Evolutionary conservation across 2,329 filamentous ascomycete genomes (phyloP).

Genomic region (Alternaria solani): DNA sequence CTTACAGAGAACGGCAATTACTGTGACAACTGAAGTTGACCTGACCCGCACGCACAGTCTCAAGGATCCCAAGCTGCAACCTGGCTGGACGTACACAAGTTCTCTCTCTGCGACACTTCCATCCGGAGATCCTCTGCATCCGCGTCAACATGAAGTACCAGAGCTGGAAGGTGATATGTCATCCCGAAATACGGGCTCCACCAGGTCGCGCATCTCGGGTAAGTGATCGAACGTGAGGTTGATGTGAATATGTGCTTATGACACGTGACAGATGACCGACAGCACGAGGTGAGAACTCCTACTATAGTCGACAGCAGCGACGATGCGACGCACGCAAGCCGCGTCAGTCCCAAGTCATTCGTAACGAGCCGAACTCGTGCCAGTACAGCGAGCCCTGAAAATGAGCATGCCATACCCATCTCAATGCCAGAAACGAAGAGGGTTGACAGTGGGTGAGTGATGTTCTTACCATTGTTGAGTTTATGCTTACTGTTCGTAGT

Average conservation of each 20-base stretch:
- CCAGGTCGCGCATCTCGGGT: constrained; percentile 40
- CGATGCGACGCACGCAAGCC: constrained; percentile 33
- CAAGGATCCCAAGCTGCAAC: constrained; percentile 41
- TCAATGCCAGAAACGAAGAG: not conserved
- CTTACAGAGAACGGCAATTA: constrained; percentile 16
- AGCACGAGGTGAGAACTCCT: constrained; percentile 34
- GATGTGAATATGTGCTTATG: not conserved
- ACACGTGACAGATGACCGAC: constrained; percentile 34
- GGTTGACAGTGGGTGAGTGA: constrained; percentile 13
- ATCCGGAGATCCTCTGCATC: constrained; percentile 44
- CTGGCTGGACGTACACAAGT: constrained; percentile 40
- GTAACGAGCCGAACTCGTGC: constrained; percentile 33
- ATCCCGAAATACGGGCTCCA: constrained; percentile 41
- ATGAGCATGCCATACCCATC: constrained; percentile 5
- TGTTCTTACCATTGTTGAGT: not conserved
- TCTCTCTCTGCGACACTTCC: constrained; percentile 43
- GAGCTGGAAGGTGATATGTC: constrained; percentile 44
- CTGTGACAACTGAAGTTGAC: constrained; percentile 13
- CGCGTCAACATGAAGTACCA: constrained; percentile 33
- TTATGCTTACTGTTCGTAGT: constrained; percentile 18
- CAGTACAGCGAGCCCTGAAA: constrained; percentile 26
- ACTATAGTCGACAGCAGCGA: constrained; percentile 32
- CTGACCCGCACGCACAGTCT: constrained; percentile 19
- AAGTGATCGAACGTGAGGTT: constrained; percentile 14
- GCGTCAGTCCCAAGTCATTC: constrained; percentile 37